A percentile compares a stretch with the other conserved stretches of the same genome.
Conservation (phyloP, 441 rosid genomes). For the Mallotus japonicus region DNA sequence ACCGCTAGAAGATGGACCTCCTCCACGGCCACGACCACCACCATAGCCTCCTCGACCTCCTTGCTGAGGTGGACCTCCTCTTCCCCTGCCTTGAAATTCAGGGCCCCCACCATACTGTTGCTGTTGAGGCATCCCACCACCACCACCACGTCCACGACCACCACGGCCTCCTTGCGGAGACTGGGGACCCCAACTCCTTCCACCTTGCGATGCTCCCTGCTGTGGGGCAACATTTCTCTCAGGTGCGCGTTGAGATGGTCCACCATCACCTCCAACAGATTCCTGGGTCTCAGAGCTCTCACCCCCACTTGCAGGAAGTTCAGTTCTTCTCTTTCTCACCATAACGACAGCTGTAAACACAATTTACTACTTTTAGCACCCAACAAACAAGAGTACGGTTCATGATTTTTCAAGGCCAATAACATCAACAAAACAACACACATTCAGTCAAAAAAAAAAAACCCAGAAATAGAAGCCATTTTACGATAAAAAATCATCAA, state of each 20-base stretch:
- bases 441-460: not conserved
- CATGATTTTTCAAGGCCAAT: not conserved
- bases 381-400: not conserved
- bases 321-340: constrained; percentile 80
- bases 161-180: constrained; percentile 41
- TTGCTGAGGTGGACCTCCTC: constrained; percentile 65
- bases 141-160: constrained; percentile 54
- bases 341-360: constrained; percentile 27
- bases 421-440: not conserved
- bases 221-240: constrained; percentile 27
- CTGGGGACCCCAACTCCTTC: constrained; percentile 30
- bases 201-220: constrained; percentile 32
- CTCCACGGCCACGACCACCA: constrained; percentile 54
- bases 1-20: constrained; percentile 56
- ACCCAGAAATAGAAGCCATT: not conserved
- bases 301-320: constrained; percentile 45
- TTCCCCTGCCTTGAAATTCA: constrained; percentile 72
- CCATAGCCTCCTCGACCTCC: constrained; percentile 60
- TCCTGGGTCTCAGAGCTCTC: constrained; percentile 30
- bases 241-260: constrained; percentile 21
- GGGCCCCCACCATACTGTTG: constrained; percentile 53
- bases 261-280: not conserved
- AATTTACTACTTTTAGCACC: not conserved
- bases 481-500: not conserved
- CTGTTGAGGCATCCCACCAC: constrained; percentile 59